A percentile compares a stretch with the other conserved stretches of the same genome.
These are phyloP conservation scores for Starmerella floris DNA, from an alignment of 805 yeast species.

Conservation along the genomic window DNA sequence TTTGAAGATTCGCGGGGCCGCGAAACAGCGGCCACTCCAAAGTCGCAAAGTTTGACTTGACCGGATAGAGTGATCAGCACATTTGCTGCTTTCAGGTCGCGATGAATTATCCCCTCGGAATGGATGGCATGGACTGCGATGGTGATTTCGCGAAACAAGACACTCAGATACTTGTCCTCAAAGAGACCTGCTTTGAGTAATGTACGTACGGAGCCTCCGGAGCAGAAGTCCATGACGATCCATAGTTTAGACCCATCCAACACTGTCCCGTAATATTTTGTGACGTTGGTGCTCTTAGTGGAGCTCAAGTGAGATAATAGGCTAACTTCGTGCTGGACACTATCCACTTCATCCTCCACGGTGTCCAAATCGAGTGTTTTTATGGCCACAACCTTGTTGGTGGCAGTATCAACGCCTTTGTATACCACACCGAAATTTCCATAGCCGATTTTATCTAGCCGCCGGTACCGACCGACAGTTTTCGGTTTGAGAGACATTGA, in stretches of 20 bases:
- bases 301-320: conserved; percentile 68
- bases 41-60: conserved; percentile 81
- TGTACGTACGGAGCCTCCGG: conserved; percentile 89
- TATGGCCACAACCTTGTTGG: conserved; percentile 77
- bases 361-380: conserved; percentile 87
- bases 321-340: conserved; percentile 85
- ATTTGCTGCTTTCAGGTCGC: conserved; percentile 95
- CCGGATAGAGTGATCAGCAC: conserved; percentile 83
- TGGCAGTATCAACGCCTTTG: conserved; percentile 47
- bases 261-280: conserved; percentile 81
- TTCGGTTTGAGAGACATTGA: conserved; percentile 6
- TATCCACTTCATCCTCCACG: conserved; percentile 84
- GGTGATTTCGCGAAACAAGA: conserved; percentile 72
- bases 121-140: conserved; percentile 73
- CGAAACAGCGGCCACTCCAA: conserved; percentile 94
- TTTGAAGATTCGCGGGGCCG: conserved; percentile 53
- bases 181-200: conserved; percentile 72
- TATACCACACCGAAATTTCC: conserved; percentile 97
- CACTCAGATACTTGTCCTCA: conserved; percentile 71
- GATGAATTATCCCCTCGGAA: conserved; percentile 78
- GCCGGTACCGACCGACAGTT: conserved; percentile 38
- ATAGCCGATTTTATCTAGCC: conserved; percentile 84
- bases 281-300: conserved; percentile 64
- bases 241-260: conserved; percentile 81
- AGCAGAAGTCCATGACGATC: conserved; percentile 96